These are phyloP conservation scores for Myriosclerotinia curreyana DNA, from an alignment of 2,329 filamentous ascomycete species.

Conservation along the genomic window DNA sequence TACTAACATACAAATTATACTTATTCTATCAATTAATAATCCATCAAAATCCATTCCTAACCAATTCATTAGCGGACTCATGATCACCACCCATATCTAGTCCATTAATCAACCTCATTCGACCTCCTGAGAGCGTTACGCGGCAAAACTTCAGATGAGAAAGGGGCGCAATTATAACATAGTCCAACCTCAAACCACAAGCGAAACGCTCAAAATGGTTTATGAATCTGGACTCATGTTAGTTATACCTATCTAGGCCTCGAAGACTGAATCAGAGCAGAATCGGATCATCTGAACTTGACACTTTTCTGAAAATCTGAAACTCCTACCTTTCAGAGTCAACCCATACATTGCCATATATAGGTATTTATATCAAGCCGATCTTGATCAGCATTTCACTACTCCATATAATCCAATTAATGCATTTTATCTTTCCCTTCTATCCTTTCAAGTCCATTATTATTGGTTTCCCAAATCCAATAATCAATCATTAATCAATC, in stretches of 20 bases:
- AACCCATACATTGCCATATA: neutral
- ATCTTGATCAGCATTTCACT: neutral
- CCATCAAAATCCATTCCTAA: neutral
- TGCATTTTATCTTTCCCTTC: neutral
- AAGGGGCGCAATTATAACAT: constrained; percentile 9
- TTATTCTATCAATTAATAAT: neutral
- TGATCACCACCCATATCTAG: too few relatives aligned
- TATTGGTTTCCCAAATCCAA: too few relatives aligned
- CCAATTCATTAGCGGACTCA: neutral
- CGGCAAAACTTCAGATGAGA: constrained; percentile 6
- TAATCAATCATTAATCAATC: too few relatives aligned
- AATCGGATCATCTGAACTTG: constrained; percentile 5
- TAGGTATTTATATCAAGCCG: constrained; percentile 11
- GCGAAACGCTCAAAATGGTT: neutral
- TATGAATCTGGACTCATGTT: constrained; percentile 1
- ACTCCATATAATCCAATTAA: too few relatives aligned
- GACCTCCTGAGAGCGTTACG: constrained; percentile 16
- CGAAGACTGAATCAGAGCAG: neutral
- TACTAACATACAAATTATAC: neutral
- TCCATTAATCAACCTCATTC: neutral
- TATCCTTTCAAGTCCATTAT: too few relatives aligned
- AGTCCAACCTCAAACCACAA: constrained; percentile 6
- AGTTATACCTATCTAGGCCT: neutral
- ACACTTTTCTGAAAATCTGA: neutral
- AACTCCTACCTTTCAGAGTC: neutral